Percentiles rank a stretch among this genome's conserved stretches.
Evolutionary conservation across 257 asterid genomes (phyloP).

Genomic region (Apocynum venetum): DNA sequence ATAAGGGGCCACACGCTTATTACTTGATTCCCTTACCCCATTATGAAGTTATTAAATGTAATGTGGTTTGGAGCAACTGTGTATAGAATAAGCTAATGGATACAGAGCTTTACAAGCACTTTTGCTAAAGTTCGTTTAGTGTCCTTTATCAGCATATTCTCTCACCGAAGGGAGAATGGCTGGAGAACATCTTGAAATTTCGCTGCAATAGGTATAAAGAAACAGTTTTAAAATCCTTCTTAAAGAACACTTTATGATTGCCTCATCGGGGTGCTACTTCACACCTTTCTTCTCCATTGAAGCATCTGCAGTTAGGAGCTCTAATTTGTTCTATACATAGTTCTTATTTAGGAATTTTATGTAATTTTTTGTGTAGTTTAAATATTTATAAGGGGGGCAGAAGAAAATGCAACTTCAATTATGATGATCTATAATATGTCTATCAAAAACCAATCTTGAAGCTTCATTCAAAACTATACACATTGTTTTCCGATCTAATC

Average conservation of each 20-base stretch:
- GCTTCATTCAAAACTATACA: background rate
- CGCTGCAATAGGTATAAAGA: conserved; percentile 4
- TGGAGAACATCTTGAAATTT: conserved; percentile 18
- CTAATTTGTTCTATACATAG: background rate
- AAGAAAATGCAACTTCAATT: background rate
- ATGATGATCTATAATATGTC: background rate
- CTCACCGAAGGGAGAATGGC: conserved; percentile 18
- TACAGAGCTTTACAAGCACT: conserved; percentile 17
- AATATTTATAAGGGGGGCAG: background rate
- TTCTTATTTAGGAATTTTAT: background rate
- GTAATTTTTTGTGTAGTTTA: background rate
- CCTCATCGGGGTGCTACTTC: background rate
- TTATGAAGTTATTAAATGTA: background rate
- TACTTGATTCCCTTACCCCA: background rate
- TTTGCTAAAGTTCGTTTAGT: conserved; percentile 18
- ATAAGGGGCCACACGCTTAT: conserved; percentile 14
- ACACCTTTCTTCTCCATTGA: background rate
- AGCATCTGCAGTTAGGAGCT: conserved; percentile 1
- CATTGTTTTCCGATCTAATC: background rate
- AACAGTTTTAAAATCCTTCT: conserved; percentile 10
- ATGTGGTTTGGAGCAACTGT: conserved; percentile 9
- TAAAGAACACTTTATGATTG: background rate
- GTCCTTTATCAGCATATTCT: conserved; percentile 9
- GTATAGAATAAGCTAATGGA: conserved; percentile 13
- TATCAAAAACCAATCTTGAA: background rate